Percentiles rank a stretch among this genome's conserved stretches.
phyloP scores from a whole-genome alignment of 73 alveolate species.

The Paramecium caudatum region DNA sequence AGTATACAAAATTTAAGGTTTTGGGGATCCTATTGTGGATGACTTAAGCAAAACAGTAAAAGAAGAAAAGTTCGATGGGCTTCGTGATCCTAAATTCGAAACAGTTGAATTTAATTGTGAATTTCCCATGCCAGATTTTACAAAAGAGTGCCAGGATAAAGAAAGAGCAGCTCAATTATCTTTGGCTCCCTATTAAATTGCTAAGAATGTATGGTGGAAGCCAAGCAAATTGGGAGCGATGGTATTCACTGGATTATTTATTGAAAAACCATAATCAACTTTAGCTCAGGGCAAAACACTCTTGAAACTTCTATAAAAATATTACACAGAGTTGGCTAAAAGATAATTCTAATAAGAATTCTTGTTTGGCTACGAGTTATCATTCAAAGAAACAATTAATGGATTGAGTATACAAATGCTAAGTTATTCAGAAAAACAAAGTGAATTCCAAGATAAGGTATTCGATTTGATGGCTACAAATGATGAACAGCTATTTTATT shows the following conservation, averaged over 20 bases:
- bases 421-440: conserved; percentile 54
- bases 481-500: conserved; percentile 18
- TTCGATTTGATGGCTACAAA: conserved; percentile 31
- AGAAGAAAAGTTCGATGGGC: conserved; percentile 5
- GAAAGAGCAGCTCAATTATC: not conserved
- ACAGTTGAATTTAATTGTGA: not conserved
- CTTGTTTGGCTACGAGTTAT: conserved; percentile 25
- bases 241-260: conserved; percentile 65
- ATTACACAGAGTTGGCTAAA: conserved; percentile 22
- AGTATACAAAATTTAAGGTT: not conserved
- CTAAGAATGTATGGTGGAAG: conserved; percentile 63
- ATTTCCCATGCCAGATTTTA: conserved; percentile 60
- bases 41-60: not conserved
- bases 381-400: conserved; percentile 43
- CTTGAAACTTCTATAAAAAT: conserved; percentile 41
- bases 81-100: not conserved
- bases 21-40: not conserved
- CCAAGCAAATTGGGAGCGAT: conserved; percentile 52
- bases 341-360: conserved; percentile 24
- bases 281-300: conserved; percentile 17
- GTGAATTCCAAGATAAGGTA: conserved; percentile 50
- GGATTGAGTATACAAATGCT: conserved; percentile 57
- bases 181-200: conserved; percentile 3
- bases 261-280: conserved; percentile 62
- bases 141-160: not conserved